Evolutionary conservation across 1,284 basidiomycete genomes (phyloP), one percentile per base, ranked within the genome.

Genomic region (Lignosus rhinocerotis): DNA sequence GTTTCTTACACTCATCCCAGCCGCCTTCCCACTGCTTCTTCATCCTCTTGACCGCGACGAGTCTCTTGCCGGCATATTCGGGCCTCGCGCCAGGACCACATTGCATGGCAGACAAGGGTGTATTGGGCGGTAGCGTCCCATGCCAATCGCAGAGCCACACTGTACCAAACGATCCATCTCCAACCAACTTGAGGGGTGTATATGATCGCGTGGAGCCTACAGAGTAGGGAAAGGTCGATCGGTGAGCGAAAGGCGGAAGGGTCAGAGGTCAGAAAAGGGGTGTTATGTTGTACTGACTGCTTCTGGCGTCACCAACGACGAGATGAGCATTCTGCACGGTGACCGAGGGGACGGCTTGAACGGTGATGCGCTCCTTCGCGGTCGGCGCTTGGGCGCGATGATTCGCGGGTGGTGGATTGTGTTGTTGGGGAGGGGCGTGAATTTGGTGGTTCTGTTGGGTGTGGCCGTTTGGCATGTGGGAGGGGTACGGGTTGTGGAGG

Each of bases 121-220:
- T 92, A 80, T 90, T 90, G 73, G 92, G 86, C 73, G 93, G 93
- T 72, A 99, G 80, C 56, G 91, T 88, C 70, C 94, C 94, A 81
- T 97, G 95, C 96, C 96, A 99, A 82, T 99, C 97, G 72, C 96
- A 98, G 65, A 99, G 84, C 88, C 93, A 96, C 61, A 99, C 96
- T 8, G 95, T 98, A 59, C 96, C 96, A 72, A 99, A 98, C 6
- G 94, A 96, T 56, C 95, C 95, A 74, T 97, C 95, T 51, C 95
- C 95, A 72, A 98, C 85, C 63, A 91, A 89, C 78, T 96, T 96
- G 78, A 96, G 83, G 55, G 86, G 80, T 14, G 76, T 78, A 63
- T 77, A 79, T 36, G 75, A 72, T 55, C 78, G 74, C 51, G 69
- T 67, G n/a, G 76, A 78, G 49, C 67, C 76, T 78, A 55, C 17